Evolutionary conservation across 2,329 filamentous ascomycete species (phyloP), one percentile per base, ranked within the genome.

Genomic region (Pseudogymnoascus sp.): DNA sequence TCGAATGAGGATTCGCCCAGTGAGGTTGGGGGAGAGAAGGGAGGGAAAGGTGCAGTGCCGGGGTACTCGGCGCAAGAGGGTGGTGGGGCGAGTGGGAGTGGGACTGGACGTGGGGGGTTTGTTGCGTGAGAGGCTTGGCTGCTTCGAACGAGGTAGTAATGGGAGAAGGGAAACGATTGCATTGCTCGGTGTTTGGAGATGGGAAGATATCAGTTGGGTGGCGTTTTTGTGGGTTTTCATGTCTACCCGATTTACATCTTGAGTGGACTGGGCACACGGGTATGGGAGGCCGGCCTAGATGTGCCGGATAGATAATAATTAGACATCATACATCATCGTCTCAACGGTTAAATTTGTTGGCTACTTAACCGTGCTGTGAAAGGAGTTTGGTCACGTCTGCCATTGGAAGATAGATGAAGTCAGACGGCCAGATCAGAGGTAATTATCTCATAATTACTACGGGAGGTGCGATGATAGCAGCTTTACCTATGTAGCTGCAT

Each of bases 1-100:
- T 86, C 84, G 46, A 82, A 84, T 63, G 83, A 85, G 72, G 84
- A 86, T 69, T 82, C 77, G 38, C 83, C 83, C 0, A 83, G 81
- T 59, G 77, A 78, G 56, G 76, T 82, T 21, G 63, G 59, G 17
- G 62, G 38, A 29, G 37, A 21, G 13, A 62, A 62, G 17, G 60
- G 42, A 6, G 40, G 21, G 4, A 38, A 15, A 4, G 59, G 26
- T 11, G 59, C 59, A 13, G 59, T 60, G 17, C 59, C 59, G 19
- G 59, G 59, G n/a, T 60, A 60, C 37, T 56, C 46, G 26, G 11
- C 6, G 26, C 46, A 56, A 1, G 46, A 56, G 7, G n/a, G n/a
- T 17, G 7, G 7, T 31, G 46, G 26, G 11, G 46, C 7, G 42
- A 23, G 21, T 13, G 21, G 46, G 26, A 19, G 23, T 3, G 21